Conservation (phyloP, 2,329 filamentous ascomycete genomes). For the Rhexocercosporidium sp. region DNA sequence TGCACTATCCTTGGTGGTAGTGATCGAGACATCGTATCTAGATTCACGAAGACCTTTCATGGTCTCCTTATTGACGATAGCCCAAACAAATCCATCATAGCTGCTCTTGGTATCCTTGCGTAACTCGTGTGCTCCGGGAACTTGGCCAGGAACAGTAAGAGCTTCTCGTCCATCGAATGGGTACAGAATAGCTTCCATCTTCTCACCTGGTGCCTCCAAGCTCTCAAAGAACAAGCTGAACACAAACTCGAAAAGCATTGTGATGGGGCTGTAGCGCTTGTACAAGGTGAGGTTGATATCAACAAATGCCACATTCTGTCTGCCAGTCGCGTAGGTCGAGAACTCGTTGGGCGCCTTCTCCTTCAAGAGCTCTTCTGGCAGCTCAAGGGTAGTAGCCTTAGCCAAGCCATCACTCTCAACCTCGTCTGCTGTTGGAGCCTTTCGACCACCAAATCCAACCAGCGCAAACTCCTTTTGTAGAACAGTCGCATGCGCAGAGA, state of each 20-base stretch:
- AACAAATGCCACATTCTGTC: conserved; percentile 90
- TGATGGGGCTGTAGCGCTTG: conserved; percentile 40
- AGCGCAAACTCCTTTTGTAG: conserved; percentile 83
- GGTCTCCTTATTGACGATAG: conserved; percentile 89
- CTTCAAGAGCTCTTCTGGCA: conserved; percentile 68
- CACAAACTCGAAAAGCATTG: conserved; percentile 64
- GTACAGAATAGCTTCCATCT: conserved; percentile 78
- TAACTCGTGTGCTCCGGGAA: conserved; percentile 63
- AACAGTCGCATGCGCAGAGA: conserved; percentile 71
- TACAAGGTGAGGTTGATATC: conserved; percentile 63
- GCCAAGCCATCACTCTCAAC: conserved; percentile 48
- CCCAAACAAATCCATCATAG: conserved; percentile 94
- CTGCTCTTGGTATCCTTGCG: conserved; percentile 64
- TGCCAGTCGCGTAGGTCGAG: conserved; percentile 84
- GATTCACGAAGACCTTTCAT: conserved; percentile 92
- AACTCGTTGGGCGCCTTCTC: conserved; percentile 91
- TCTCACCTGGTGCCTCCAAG: conserved; percentile 71
- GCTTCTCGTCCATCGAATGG: conserved; percentile 92
- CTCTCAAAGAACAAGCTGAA: conserved; percentile 82
- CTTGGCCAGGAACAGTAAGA: conserved; percentile 69
- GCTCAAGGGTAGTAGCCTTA: conserved; percentile 47
- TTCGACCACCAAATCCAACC: conserved; percentile 76
- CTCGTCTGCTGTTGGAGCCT: conserved; percentile 51
- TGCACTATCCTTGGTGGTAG: conserved; percentile 87
- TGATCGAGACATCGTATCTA: conserved; percentile 92